Evolutionary conservation across 2,329 filamentous ascomycete genomes (phyloP).

Genomic region (Aspergillus sp.): DNA sequence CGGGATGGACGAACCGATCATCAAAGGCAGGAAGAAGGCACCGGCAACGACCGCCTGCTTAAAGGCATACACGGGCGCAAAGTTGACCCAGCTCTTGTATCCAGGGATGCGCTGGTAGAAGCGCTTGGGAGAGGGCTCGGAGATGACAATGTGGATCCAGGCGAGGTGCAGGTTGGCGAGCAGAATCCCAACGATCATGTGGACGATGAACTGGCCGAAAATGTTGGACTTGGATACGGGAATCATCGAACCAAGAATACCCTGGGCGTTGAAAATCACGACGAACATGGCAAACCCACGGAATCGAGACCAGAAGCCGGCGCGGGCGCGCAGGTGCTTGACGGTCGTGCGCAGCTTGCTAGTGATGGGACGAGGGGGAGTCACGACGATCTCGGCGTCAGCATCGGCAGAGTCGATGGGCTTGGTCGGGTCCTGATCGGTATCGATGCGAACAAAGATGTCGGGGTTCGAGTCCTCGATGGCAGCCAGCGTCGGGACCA

Average conservation of each 20-base stretch:
- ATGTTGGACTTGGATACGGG: conserved; percentile 29
- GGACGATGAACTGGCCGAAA: conserved; percentile 50
- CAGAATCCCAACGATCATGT: conserved; percentile 59
- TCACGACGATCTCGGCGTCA: conserved; percentile 40
- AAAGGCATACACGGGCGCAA: conserved; percentile 66
- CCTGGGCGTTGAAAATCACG: conserved; percentile 46
- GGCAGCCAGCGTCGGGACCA: conserved; percentile 63
- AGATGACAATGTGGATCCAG: conserved; percentile 86
- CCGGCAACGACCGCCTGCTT: conserved; percentile 59
- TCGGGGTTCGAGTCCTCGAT: conserved; percentile 60
- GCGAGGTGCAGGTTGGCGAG: conserved; percentile 68
- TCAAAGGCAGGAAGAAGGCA: conserved; percentile 36
- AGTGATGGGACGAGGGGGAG: conserved; percentile 60
- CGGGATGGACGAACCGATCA: conserved; percentile 28
- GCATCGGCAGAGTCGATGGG: conserved; percentile 39
- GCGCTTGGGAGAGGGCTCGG: conserved; percentile 60
- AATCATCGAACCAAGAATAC: conserved; percentile 47
- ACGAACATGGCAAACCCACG: conserved; percentile 62
- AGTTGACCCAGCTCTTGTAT: conserved; percentile 65
- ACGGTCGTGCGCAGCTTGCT: conserved; percentile 58
- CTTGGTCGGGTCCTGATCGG: conserved; percentile 31
- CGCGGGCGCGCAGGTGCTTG: conserved; percentile 60
- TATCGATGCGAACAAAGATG: conserved; percentile 52
- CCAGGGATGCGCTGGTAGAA: conserved; percentile 72
- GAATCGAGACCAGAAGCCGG: conserved; percentile 66